Conservation (phyloP, 805 yeast genomes). For the Candida morakotiae region DNA sequence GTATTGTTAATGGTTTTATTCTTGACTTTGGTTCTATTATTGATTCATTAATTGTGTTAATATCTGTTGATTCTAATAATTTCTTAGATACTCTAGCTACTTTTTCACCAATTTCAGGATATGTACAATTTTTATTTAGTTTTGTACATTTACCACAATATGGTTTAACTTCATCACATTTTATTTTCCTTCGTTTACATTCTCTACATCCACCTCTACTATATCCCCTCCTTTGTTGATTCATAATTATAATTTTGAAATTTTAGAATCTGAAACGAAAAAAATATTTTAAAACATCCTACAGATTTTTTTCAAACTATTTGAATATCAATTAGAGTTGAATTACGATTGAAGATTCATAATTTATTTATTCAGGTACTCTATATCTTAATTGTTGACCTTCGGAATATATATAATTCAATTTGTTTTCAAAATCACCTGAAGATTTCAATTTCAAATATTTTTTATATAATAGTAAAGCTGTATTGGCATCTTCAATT, state of each 20-base stretch:
- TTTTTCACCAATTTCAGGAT: slow-evolving; percentile 33
- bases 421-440: slow-evolving; percentile 57
- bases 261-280: neutral
- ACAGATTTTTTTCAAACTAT: too few species aligned
- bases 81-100: slow-evolving; percentile 27
- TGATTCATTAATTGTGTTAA: neutral
- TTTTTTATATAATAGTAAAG: slow-evolving; percentile 69
- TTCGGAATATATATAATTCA: slow-evolving; percentile 67
- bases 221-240: slow-evolving; percentile 15
- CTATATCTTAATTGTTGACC: slow-evolving; percentile 56
- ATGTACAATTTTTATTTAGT: slow-evolving; percentile 30
- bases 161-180: slow-evolving; percentile 37
- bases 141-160: slow-evolving; percentile 34
- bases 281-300: neutral
- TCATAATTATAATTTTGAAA: neutral
- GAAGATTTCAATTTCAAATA: slow-evolving; percentile 57
- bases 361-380: slow-evolving; percentile 39
- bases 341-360: neutral
- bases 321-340: too few species aligned
- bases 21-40: neutral
- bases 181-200: slow-evolving; percentile 41
- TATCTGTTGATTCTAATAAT: slow-evolving; percentile 1
- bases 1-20: slow-evolving; percentile 12
- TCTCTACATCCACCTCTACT: slow-evolving; percentile 38
- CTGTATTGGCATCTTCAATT: slow-evolving; percentile 91